phyloP scores from a whole-genome alignment of 2,329 filamentous ascomycete genomes.

The Thielaviopsis populi region DNA sequence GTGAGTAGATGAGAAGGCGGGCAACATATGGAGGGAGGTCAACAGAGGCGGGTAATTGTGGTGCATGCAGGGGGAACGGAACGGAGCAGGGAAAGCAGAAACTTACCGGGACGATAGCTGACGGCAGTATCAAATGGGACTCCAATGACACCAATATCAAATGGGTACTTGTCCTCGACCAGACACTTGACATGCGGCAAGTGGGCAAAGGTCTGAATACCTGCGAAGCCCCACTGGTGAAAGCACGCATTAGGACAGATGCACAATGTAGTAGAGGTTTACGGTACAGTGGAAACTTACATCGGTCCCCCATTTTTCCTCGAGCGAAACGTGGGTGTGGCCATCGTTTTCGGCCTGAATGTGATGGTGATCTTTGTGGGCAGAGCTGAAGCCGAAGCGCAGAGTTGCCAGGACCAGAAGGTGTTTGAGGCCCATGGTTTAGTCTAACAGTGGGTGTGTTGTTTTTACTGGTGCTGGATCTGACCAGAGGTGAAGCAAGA shows the following conservation, averaged over 20 bases:
- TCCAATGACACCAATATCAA: slow-evolving; percentile 58
- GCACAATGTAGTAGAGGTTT: not conserved
- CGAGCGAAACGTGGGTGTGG: not conserved
- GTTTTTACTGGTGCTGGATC: not conserved
- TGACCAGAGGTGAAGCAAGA: not conserved
- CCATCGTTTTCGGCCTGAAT: not conserved
- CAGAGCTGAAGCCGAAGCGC: not conserved
- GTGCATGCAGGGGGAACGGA: not conserved
- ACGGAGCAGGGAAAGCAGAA: not conserved
- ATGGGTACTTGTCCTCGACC: slow-evolving; percentile 45
- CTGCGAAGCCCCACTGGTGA: slow-evolving; percentile 41
- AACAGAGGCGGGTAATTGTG: not conserved
- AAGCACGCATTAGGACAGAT: not conserved
- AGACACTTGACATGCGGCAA: slow-evolving; percentile 54
- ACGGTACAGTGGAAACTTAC: slow-evolving; percentile 6
- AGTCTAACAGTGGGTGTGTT: not conserved
- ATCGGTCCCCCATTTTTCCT: slow-evolving; percentile 17
- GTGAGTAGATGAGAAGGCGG: not conserved
- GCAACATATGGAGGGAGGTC: too few species aligned
- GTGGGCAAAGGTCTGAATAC: slow-evolving; percentile 63
- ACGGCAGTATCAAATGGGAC: slow-evolving; percentile 62
- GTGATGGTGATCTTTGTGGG: slow-evolving; percentile 10
- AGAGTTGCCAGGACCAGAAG: not conserved
- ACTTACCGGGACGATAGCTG: slow-evolving; percentile 49
- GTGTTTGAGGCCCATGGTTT: slow-evolving; percentile 9